Evolutionary conservation across 495 filamentous ascomycete genomes (phyloP), one percentile per base, ranked within the genome.

Genomic region (Penicillium samsonianum): DNA sequence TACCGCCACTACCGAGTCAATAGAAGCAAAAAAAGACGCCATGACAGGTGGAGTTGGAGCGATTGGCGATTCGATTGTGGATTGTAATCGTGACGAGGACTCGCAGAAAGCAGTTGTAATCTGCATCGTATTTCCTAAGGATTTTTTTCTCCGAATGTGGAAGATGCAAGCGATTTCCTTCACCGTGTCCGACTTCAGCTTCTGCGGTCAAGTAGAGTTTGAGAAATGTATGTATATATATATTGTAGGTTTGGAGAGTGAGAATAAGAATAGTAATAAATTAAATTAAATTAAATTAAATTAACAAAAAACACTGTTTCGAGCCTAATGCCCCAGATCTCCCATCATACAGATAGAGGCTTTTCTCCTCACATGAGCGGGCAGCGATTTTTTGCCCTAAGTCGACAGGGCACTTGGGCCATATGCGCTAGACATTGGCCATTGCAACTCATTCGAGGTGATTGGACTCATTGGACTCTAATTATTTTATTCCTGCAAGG

Each of bases 401-500:
- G 2, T 23, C 47, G 22, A 47, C 47, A 19, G 30, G 54, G 57
- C 48, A 19, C 41, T 37, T 53, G 50, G 30, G 3, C 30, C 11
- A 33, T 12, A 33, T 33, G 30, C 30, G 10, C 30, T 14, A 33
- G 10, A 33, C 11, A 16, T n/a, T 17, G 7, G 35, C n/a, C 7
- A 38, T 38, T n/a, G 16, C 35, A 38, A 16, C 16, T 37, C 26
- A 60, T 58, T 60, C 46, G 53, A 33, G 30, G 30, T 33, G 3
- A 33, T 33, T 33, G 3, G 11, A 16, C 25, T 31, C 31, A 33
- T 17, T 43, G 17, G 14, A 20, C 10, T 19, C 10, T 48, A 25
- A 63, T 31, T 56, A 35, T 6, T 48, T 59, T 22, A 46, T 53
- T 57, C 10, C 54, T 67, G 63, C 52, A 61, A 65, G 54, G 62